Evolutionary conservation across 2,329 filamentous ascomycete species (phyloP), one percentile per base, ranked within the genome.

Genomic region (Colletotrichum camelliae): DNA sequence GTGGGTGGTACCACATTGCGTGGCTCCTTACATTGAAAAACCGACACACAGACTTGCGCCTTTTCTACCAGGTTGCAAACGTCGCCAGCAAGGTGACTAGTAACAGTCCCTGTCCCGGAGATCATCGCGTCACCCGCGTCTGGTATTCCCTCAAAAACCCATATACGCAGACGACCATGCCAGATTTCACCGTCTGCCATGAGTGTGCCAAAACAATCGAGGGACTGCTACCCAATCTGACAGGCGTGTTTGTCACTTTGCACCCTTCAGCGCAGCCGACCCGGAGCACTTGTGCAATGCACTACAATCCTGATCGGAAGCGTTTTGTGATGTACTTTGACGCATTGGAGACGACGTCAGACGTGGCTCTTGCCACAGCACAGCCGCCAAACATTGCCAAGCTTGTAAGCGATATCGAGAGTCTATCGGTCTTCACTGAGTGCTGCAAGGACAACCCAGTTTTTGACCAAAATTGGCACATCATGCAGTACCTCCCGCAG

Each of bases 131-230:
- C 18, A 83, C 89, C 1, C 91, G 94, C 60, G 87, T 88, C 69
- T 98, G 96, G 96, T 93, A 94, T 80, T 93, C 94, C 1, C 88
- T 98, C 57, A 88, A 89, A 55, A 94, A 97, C 78, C 91, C 93
- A 1, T 89, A 91, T 43, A 93, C 92, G 2, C 87, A 89, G n/a
- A 84, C 86, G 6, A 90, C 91, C 24, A 87, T 97, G 5, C 88
- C 91, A 1, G 91, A 93, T 75, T 98, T 98, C 81, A 90, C 92
- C 33, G 89, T 96, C 67, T 98, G 96, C 82, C 89, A 91, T 7
- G 90, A 91, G 72, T 98, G 96, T 80, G 91, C 94, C 8, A 92
- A 91, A 77, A 93, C 92, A 72, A 86, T 97, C 5, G 93, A 95
- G 80, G 89, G 91, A 1, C 84, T 98, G 16, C 91, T 98, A 66